Evolutionary conservation across 345 rosid genomes (phyloP), one percentile per base, ranked within the genome.

Genomic region (Noccaea bulbosa): DNA sequence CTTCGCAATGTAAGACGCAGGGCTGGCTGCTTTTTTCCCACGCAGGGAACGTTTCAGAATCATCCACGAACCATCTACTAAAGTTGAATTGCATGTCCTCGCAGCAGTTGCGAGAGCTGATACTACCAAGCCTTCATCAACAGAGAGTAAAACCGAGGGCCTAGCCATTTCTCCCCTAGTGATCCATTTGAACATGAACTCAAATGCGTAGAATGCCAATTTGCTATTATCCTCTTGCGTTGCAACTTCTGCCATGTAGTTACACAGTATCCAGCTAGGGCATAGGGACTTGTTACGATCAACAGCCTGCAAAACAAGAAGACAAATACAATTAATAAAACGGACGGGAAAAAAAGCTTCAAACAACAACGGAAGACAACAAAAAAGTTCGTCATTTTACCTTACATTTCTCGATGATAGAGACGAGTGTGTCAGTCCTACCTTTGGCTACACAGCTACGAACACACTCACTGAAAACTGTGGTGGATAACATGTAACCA

Each of bases 331-430:
- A 30, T 53, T 9, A 17, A 16, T 15, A 62, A 16, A 54, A 40
- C 14, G 10, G 54, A 35, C 32, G 5, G 15, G 11, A 30, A 50
- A 30, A 50, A 69, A 65, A 34, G 33, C 45, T 71, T 63, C 5
- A 33, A 20, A 56, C 48, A 7, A 5, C 16, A 17, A 57, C 20
- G 16, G 14, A 59, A 11, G 33, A 57, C 52, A 58, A 65, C 17
- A 70, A 67, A 70, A 67, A 55, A 45, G 24, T 15, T 56, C n/a
- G 5, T 62, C 17, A 20, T 27, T 69, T 27, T 85, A 94, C 99
- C 99, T 89, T 88, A 77, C 98, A 94, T 81, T 79, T 94, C 75
- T 88, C 97, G 51, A 94, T 85, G 67, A 94, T 78, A 9, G 93
- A 82, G 44, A 76, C 88, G 77, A 94, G 75, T 7, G 82, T 59